A percentile compares a stretch with the other conserved stretches of the same genome.
Conservation (phyloP, 345 rosid genomes). For the thale cress (Arabidopsis thaliana) region TAIR10.1 NC_003070.9:21187501-21188000, state of each 20-base stretch:
- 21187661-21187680: conserved; percentile 97
- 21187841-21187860: conserved; percentile 39
- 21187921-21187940: conserved; percentile 48
- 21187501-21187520: background rate
- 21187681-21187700: conserved; percentile 67
- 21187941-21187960: conserved; percentile 47
- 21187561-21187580: background rate
- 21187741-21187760: conserved; percentile 73
- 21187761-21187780: conserved; percentile 81
- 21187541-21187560: too few species aligned
- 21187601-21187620: conserved; percentile 67
- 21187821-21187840: conserved; percentile 19
- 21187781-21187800: conserved; percentile 77
- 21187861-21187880: conserved; percentile 68
- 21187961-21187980: conserved; percentile 19
- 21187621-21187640: conserved; percentile 75
- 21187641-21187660: conserved; percentile 75
- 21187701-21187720: conserved; percentile 88
- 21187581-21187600: background rate
- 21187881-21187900: background rate
- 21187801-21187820: conserved; percentile 26
- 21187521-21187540: background rate
- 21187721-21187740: conserved; percentile 81
- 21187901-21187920: conserved; percentile 32
- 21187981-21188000: conserved; percentile 13